Percentiles rank a stretch among this genome's conserved stretches.
Conservation (phyloP, 2,329 filamentous ascomycete genomes). For the Calonectria ilicicola region DNA sequence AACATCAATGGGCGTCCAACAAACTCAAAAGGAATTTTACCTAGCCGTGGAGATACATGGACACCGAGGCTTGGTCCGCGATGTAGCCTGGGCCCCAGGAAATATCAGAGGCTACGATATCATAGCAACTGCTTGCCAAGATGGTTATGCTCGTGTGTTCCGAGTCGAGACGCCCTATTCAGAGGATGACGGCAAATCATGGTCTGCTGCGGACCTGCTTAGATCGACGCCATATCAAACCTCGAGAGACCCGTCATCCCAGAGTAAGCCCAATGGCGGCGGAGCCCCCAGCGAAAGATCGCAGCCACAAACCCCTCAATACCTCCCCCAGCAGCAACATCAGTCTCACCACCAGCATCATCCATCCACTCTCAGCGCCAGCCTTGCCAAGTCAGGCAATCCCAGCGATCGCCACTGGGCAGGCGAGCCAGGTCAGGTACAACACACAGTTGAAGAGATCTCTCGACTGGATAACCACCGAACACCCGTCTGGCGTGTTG, state of each 20-base stretch:
- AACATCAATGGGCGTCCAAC: constrained; percentile 62
- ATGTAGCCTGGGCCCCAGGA: constrained; percentile 92
- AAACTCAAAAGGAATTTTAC: constrained; percentile 83
- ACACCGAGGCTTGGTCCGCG: constrained; percentile 83
- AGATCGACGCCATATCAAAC: constrained; percentile 47
- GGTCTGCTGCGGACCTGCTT: constrained; percentile 60
- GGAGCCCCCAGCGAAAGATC: constrained; percentile 33
- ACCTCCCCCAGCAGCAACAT: constrained; percentile 36
- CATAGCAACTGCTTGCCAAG: constrained; percentile 91
- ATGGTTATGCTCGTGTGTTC: constrained; percentile 91
- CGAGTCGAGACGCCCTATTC: constrained; percentile 74
- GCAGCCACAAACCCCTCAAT: constrained; percentile 38
- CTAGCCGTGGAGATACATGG: constrained; percentile 81
- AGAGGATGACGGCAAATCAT: constrained; percentile 61
- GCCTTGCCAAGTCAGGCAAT: constrained; percentile 62
- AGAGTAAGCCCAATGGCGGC: constrained; percentile 47
- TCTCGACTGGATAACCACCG: constrained; percentile 76
- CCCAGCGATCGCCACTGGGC: constrained; percentile 63
- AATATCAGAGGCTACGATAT: constrained; percentile 92
- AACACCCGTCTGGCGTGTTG: constrained; percentile 80
- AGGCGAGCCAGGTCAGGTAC: constrained; percentile 73
- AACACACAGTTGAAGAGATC: constrained; percentile 72
- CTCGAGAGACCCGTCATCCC: constrained; percentile 42
- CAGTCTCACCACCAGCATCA: constrained; percentile 49
- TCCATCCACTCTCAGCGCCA: constrained; percentile 63